Evolutionary conservation across 805 yeast species (phyloP).

Genomic region (Priceomyces haplophilus): DNA sequence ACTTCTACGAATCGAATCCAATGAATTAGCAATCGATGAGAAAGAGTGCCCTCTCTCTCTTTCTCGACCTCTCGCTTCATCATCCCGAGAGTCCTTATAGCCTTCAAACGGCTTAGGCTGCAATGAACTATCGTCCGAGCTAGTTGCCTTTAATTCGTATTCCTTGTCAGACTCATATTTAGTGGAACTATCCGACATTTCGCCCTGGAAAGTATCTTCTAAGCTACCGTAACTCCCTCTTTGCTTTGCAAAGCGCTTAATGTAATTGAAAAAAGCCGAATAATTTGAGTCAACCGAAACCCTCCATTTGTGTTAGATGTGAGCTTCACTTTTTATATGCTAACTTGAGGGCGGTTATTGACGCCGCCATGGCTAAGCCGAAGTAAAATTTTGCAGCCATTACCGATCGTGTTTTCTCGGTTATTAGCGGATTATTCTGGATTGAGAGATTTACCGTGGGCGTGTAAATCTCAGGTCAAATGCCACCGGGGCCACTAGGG

Average conservation of each 20-base stretch:
- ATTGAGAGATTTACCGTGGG: not conserved
- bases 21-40: slow-evolving; percentile 13
- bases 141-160: slow-evolving; percentile 1
- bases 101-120: slow-evolving; percentile 4
- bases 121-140: slow-evolving; percentile 6
- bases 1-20: slow-evolving; percentile 17
- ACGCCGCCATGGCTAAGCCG: not conserved
- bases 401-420: not conserved
- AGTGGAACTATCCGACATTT: slow-evolving; percentile 3
- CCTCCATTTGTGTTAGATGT: not conserved
- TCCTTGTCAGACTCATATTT: slow-evolving; percentile 5
- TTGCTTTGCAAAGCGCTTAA: no score
- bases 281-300: not conserved
- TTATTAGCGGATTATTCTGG: not conserved
- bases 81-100: not conserved
- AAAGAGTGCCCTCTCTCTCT: slow-evolving; percentile 15
- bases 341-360: not conserved
- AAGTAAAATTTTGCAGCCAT: slow-evolving; percentile 3
- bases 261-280: no score
- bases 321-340: not conserved
- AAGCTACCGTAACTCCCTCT: no score
- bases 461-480: no score
- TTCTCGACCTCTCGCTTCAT: not conserved
- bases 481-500: no score
- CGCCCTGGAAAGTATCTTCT: not conserved